Evolutionary conservation across 2,329 filamentous ascomycete genomes (phyloP), one percentile per base, ranked within the genome.

Genomic region (Pseudogymnoascus sp.): DNA sequence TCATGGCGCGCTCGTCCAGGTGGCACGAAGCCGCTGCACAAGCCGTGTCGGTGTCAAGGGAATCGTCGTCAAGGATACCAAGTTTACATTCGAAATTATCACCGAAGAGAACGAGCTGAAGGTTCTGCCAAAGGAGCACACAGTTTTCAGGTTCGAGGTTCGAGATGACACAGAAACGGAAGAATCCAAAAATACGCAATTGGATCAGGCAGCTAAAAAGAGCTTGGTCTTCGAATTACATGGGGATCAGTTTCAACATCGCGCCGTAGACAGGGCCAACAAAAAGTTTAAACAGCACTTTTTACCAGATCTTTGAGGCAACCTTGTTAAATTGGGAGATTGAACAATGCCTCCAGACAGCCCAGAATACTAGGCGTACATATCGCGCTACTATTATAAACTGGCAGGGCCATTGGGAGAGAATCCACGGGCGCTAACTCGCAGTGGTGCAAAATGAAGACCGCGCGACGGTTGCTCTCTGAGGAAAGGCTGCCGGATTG

Each of bases 281-380:
- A 91, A 86, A 77, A 97, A 96, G 77, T 96, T 96, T 76, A 96
- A 95, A 76, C 81, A 85, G 72, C 92, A 93, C 73, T 91, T 90
- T 70, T 79, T 92, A 66, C 82, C 86, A 59, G 86, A 90, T 67
- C 74, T 96, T 13, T 96, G 79, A 89, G 62, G 31, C 13, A 5
- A 10, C 16, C 8, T 56, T 56, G 26, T 8, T 14, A 29, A 56
- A 33, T 7, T 33, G 10, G 50, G 29, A 33, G 5, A 56, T 56
- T 53, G 16, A 56, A 33, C 29, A 56, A 31, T 21, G 33, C 50
- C 50, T 21, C 47, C 26, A 13, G 29, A 10, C 29, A 14, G n/a
- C n/a, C 26, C 50, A 14, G 29, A 33, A 33, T 33, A 56, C 50
- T 21, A 13, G 29, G 29, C 50, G 10, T 21, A 33, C 8, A 16